Evolutionary conservation across 1,139 yeast genomes (phyloP).

Genomic region (Geotrichum phurueaensis): DNA sequence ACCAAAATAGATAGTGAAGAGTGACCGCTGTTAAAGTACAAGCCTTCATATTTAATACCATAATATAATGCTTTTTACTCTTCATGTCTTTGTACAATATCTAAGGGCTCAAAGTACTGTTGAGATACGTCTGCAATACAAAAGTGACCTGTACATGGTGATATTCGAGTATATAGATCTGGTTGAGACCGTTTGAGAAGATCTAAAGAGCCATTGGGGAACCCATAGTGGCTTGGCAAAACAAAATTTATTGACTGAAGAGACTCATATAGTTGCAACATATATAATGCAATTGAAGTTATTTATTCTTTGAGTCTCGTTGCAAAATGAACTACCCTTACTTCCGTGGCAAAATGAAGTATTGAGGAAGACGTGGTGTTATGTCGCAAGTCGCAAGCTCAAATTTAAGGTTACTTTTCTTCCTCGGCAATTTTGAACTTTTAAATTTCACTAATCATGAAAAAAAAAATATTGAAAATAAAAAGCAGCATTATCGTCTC

Average conservation of each 20-base stretch:
- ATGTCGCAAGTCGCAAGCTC: not conserved
- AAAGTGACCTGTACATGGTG: not conserved
- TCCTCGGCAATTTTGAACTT: not conserved
- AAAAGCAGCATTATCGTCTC: not conserved
- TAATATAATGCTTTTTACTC: not conserved
- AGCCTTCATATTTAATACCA: not conserved
- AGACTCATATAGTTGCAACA: not conserved
- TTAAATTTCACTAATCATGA: not conserved
- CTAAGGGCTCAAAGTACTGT: not conserved
- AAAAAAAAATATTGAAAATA: not conserved
- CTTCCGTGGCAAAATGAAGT: too few species aligned
- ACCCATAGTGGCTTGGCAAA: too few species aligned
- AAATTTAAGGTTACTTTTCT: not conserved
- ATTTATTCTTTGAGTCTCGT: too few species aligned
- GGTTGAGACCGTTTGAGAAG: not conserved
- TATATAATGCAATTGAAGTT: not conserved
- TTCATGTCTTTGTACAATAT: not conserved
- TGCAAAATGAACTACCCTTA: too few species aligned
- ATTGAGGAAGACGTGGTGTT: too few species aligned
- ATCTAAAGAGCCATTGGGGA: too few species aligned
- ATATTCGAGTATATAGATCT: not conserved
- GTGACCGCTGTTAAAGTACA: not conserved
- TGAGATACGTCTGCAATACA: not conserved
- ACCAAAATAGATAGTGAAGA: too few species aligned
- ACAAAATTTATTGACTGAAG: not conserved